Base-by-base conservation (phyloP, 2,329 filamentous ascomycete species). In the Stagonosporopsis cucurbitacearum region DNA sequence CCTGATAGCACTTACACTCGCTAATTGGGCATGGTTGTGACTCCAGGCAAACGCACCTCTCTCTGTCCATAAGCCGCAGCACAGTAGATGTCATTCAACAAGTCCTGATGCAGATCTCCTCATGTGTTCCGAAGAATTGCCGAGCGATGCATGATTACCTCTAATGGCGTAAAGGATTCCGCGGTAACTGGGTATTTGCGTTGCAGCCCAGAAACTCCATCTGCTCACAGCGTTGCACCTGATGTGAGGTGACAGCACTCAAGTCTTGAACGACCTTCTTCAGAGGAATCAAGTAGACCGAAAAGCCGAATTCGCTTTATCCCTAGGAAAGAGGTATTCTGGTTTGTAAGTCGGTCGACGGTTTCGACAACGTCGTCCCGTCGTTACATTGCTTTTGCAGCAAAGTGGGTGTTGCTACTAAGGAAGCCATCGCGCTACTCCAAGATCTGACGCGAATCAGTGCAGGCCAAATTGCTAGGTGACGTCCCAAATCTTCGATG, bases 361-460 rank as follows among this genome's bases (percentile, higher is more conserved):
- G 7, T 20, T 15, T 30, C 40, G 20, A 43, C n/a, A 33, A 48
- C n/a, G 32, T 26, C 37, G 39, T 50, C 35, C 47, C 48, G 43
- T 22, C 37, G 48, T 56, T 56, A 43, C 48, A 56, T 50, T 37
- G 43, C 20, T 42, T 46, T 35, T 32, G 37, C 25, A 43, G 22
- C 37, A n/a, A 56, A 43, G 53, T 48, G 53, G 47, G 42, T 51
- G 47, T 43, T 19, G 28, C 41, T 28, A 41, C 28, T 13, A 36
- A 15, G 33, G 26, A 42, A n/a, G 39, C 19, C 32, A 43, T 23
- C 41, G 11, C 41, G 35, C 41, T 35, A 13, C 30, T 22, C 15
- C 33, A 33, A 45, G 26, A 15, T 19, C n/a, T 11, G 32, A 20
- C 2, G 30, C 30, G 19, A 40, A 41, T 33, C 41, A 37, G 33